These are phyloP conservation scores for Oryza australiensis DNA, from an alignment of 176 grass and related monocot species.

Conservation along the genomic window DNA sequence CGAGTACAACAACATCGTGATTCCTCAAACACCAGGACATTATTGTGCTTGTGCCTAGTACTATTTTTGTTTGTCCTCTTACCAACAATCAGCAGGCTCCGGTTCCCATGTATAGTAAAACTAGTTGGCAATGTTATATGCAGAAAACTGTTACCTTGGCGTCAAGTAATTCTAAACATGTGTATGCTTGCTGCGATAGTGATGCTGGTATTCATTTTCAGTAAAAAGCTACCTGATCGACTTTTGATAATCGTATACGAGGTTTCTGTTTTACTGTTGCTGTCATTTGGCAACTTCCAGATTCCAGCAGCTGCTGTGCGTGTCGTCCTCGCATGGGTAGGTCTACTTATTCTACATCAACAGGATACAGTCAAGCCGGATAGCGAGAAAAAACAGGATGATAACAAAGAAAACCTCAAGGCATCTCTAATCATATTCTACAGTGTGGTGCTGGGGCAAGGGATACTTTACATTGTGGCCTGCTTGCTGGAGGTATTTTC, in stretches of 20 bases:
- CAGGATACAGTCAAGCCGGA: too few species aligned
- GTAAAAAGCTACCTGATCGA: too few species aligned
- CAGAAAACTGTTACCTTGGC: neutral
- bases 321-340: neutral
- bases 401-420: neutral
- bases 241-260: neutral
- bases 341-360: too few species aligned
- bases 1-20: too few species aligned
- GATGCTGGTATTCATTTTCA: neutral
- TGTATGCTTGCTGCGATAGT: neutral
- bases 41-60: neutral
- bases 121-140: neutral
- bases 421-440: conserved; percentile 4
- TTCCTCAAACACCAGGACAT: too few species aligned
- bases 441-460: neutral
- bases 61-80: neutral
- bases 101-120: neutral
- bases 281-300: conserved; percentile 14
- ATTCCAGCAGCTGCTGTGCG: neutral
- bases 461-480: neutral
- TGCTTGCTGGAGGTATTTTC: neutral
- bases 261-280: neutral
- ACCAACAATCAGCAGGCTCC: neutral
- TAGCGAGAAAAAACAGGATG: too few species aligned
- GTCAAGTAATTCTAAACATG: neutral